A percentile compares a stretch with the other conserved stretches of the same genome.
These are phyloP conservation scores for Cryomyces minteri DNA, from an alignment of 495 filamentous ascomycete species.

Conservation along the genomic window DNA sequence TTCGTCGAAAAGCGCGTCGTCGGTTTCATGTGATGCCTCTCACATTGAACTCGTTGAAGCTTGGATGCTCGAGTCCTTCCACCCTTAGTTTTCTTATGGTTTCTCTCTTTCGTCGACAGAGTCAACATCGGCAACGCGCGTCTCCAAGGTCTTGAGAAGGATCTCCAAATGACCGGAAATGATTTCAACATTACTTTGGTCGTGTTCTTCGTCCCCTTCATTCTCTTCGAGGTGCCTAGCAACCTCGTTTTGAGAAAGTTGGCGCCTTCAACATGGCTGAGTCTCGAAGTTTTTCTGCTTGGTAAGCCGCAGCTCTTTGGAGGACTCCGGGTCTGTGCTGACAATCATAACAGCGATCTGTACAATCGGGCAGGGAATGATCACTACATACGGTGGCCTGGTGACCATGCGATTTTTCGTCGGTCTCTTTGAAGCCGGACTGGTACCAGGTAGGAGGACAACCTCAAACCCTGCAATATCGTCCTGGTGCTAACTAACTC, in stretches of 20 bases:
- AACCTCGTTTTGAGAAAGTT: not conserved
- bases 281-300: not conserved
- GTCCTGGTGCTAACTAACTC: no score
- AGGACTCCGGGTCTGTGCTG: no score
- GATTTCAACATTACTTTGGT: constrained; percentile 41
- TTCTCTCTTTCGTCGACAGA: constrained; percentile 14
- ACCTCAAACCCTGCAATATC: not conserved
- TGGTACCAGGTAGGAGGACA: constrained; percentile 27
- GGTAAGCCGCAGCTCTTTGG: not conserved
- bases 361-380: constrained; percentile 28
- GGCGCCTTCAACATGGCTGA: not conserved
- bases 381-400: constrained; percentile 31
- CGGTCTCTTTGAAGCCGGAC: constrained; percentile 38
- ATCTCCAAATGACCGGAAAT: constrained; percentile 34
- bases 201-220: constrained; percentile 47
- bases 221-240: constrained; percentile 32
- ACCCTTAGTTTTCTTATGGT: not conserved
- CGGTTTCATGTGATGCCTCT: no score
- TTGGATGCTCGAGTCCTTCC: not conserved
- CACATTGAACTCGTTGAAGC: no score
- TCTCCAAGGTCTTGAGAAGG: constrained; percentile 36
- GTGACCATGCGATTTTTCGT: constrained; percentile 37
- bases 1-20: no score
- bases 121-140: constrained; percentile 31
- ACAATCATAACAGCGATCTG: not conserved